Evolutionary conservation across 2,329 filamentous ascomycete species (phyloP), one percentile per base, ranked within the genome.

Genomic region (Aspergillus flavus): DNA sequence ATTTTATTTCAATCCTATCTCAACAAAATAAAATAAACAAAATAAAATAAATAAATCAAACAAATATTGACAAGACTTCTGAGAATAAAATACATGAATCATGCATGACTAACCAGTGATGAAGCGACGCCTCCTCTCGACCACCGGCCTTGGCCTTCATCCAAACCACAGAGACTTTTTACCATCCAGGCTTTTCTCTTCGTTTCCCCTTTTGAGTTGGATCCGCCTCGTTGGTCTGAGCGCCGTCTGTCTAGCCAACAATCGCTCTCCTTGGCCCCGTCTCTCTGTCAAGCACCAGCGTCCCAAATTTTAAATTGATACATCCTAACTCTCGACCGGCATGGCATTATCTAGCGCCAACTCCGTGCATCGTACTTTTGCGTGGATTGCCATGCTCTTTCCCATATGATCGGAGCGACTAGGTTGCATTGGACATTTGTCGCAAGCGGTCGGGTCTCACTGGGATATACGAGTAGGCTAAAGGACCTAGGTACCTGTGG

Each of bases 341-440:
- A 30, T 32, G 16, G 26, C 14, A 52, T 52, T 58, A 26, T 43
- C 56, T 58, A 59, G 57, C 45, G 57, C 45, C 45, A 28, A 21
- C 46, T n/a, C 26, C 30, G 39, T 59, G 30, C 57, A 52, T 50
- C 30, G 57, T 52, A 52, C 45, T 59, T 59, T 59, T 48, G 45
- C 21, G 4, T 19, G 16, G 4, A 50, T 52, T 16, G 6, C 5
- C 26, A 30, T 30, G 16, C 6, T n/a, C 3, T 32, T 52, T 52
- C 12, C 46, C 46, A 30, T 30, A 30, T 30, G 46, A 52, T 52
- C 46, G 46, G 16, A 23, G 9, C 14, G 10, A 50, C 26, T n/a
- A 52, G 52, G 52, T 36, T 54, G 52, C 52, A 54, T 54, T 36
- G 26, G 46, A 11, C 3, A 4, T 30, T n/a, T 16, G n/a, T 52